Evolutionary conservation across 345 rosid species (phyloP).

Genomic region (Gossypium australe): DNA sequence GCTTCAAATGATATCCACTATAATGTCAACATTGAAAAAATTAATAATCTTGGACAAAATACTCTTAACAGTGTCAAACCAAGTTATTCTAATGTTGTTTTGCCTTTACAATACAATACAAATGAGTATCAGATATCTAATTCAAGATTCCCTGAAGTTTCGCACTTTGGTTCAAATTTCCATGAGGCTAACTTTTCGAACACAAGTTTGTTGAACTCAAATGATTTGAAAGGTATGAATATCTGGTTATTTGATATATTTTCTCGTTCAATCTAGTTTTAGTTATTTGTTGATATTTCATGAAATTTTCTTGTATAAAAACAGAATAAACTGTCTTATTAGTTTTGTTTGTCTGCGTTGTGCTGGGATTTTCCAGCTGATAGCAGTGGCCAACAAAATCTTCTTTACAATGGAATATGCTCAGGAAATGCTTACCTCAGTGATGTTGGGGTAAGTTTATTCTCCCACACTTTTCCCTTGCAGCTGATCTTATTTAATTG

Average conservation of each 20-base stretch:
- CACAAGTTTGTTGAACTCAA: slow-evolving; percentile 23
- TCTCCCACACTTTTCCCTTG: neutral
- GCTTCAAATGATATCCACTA: slow-evolving; percentile 77
- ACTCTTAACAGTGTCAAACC: slow-evolving; percentile 31
- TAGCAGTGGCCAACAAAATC: slow-evolving; percentile 24
- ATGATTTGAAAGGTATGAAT: slow-evolving; percentile 29
- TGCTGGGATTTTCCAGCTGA: slow-evolving; percentile 27
- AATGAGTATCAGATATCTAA: slow-evolving; percentile 80
- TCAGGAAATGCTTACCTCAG: slow-evolving; percentile 15
- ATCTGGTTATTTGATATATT: slow-evolving; percentile 5
- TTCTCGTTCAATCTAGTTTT: slow-evolving; percentile 12
- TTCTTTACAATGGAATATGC: slow-evolving; percentile 14
- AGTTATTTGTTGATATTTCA: neutral
- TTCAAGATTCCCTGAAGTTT: slow-evolving; percentile 34
- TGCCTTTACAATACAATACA: slow-evolving; percentile 85
- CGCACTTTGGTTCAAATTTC: slow-evolving; percentile 29
- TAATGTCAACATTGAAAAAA: slow-evolving; percentile 40
- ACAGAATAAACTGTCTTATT: slow-evolving; percentile 1
- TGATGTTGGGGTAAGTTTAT: slow-evolving; percentile 34
- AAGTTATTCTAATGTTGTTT: slow-evolving; percentile 51
- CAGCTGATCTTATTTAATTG: slow-evolving; percentile 3
- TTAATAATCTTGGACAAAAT: slow-evolving; percentile 45
- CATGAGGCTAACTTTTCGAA: slow-evolving; percentile 24
- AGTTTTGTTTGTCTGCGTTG: slow-evolving; percentile 7
- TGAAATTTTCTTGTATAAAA: slow-evolving; percentile 6